Base-by-base conservation (phyloP, 2,329 filamentous ascomycete genomes). In the Rosellinia necatrix region DNA sequence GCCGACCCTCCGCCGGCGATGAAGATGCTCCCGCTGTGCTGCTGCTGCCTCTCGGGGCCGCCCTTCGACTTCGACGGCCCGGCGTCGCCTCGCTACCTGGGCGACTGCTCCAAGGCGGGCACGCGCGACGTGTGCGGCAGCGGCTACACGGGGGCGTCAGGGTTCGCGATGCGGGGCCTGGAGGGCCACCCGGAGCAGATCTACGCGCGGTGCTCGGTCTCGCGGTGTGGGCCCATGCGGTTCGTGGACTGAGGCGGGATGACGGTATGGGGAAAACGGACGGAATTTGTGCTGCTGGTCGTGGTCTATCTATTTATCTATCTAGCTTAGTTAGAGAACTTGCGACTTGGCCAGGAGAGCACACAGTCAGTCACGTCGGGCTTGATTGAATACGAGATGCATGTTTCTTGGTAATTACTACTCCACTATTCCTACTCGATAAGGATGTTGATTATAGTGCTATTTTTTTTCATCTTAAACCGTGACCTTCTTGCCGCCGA, bases 21-120 rank as follows among this genome's bases (percentile, higher is more conserved):
- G 37, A 42, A 53, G 22, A 48, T 37, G 10, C 43, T 53, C 25
- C 21, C 44, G 12, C 22, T 55, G 19, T 55, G 52, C 12, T 55
- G 52, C 30, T 55, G 44, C 24, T 55, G 52, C 15, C 10, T 17
- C 6, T 25, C 37, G 9, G 13, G 9, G 10, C 21, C 29, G 12
- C 22, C 49, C 7, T 43, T 10, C 17, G 19, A 3, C 2, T 30
- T 44, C 29, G 30, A 40, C 25, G 34, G 19, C 3, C 34, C 34
- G 4, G 13, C 34, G n/a, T 17, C 34, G 9, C 3, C 12, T 13
- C 32, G 25, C 12, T 50, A 40, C 25, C 19, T 41, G 12, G 35
- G 53, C 27, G 37, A 51, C 12, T 56, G 41, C 35, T 52, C 47
- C 12, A 52, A 48, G 34, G 27, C 21, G 1, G 42, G 53, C 15